Evolutionary conservation across 2,329 filamentous ascomycete species (phyloP).

Genomic region (Claviceps sp.): DNA sequence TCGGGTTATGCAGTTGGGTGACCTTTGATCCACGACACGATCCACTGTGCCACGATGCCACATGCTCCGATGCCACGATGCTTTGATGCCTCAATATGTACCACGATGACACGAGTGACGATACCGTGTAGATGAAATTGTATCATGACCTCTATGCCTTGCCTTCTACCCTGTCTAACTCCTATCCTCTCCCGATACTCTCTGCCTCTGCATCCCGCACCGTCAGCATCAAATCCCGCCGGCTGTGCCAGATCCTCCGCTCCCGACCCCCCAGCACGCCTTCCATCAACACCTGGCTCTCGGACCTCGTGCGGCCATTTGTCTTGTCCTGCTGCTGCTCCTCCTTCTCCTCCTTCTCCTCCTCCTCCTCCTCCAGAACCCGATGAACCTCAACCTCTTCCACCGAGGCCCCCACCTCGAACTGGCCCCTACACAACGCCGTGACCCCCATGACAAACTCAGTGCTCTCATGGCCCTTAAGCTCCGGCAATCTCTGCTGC

Average conservation of each 20-base stretch:
- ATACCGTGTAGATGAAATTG: too few species aligned
- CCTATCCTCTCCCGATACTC: too few species aligned
- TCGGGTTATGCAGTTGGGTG: too few species aligned
- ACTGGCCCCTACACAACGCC: conserved; percentile 65
- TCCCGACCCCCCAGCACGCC: conserved; percentile 44
- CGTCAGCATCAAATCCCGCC: conserved; percentile 40
- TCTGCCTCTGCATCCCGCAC: conserved; percentile 19
- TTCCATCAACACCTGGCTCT: conserved; percentile 45
- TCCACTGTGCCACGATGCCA: too few species aligned
- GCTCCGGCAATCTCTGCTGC: conserved; percentile 55
- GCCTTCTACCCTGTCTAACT: too few species aligned
- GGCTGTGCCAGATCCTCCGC: conserved; percentile 51
- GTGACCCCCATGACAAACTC: conserved; percentile 58
- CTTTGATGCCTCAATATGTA: too few species aligned
- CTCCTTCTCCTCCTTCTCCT: conserved; percentile 16
- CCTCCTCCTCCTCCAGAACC: conserved; percentile 17
- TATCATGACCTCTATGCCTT: too few species aligned
- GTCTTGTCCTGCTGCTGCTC: conserved; percentile 8
- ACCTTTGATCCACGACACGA: too few species aligned
- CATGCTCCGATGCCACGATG: too few species aligned
- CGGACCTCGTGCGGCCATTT: conserved; percentile 28
- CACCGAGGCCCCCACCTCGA: conserved; percentile 66
- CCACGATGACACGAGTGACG: too few species aligned
- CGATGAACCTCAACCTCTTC: conserved; percentile 55
- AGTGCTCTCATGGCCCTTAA: conserved; percentile 44